Evolutionary conservation across 345 rosid species (phyloP).

Genomic region (Limnanthes douglasii): DNA sequence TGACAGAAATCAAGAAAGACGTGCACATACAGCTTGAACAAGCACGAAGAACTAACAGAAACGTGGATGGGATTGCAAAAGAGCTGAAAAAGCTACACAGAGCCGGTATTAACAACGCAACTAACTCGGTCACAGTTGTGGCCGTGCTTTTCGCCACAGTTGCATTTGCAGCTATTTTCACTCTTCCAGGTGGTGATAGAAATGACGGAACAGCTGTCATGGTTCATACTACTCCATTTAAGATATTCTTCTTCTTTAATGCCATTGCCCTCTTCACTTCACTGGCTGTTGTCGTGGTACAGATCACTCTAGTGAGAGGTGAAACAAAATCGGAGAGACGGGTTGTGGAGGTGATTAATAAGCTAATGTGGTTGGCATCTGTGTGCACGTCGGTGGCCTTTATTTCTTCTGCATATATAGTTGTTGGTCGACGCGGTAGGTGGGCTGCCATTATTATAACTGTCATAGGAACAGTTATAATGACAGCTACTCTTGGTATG

Average conservation of each 20-base stretch:
- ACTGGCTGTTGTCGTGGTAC: slow-evolving; percentile 82
- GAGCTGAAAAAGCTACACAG: slow-evolving; percentile 72
- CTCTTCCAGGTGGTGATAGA: slow-evolving; percentile 69
- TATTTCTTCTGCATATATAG: slow-evolving; percentile 67
- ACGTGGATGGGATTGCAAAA: slow-evolving; percentile 62
- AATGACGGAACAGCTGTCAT: slow-evolving; percentile 43
- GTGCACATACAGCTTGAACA: slow-evolving; percentile 84
- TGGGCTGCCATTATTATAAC: slow-evolving; percentile 83
- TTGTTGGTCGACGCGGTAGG: slow-evolving; percentile 45
- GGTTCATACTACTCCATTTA: slow-evolving; percentile 29
- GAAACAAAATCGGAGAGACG: slow-evolving; percentile 66
- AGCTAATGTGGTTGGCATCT: slow-evolving; percentile 93
- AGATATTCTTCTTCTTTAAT: slow-evolving; percentile 59
- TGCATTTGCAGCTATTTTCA: slow-evolving; percentile 78
- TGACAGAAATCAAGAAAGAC: slow-evolving; percentile 65
- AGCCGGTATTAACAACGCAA: slow-evolving; percentile 73
- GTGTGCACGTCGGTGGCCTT: slow-evolving; percentile 75
- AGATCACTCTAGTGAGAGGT: slow-evolving; percentile 79
- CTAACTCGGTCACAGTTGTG: slow-evolving; percentile 78
- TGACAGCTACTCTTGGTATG: slow-evolving; percentile 52
- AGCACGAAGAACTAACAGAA: slow-evolving; percentile 69
- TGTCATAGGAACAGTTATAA: slow-evolving; percentile 47
- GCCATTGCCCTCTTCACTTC: slow-evolving; percentile 79
- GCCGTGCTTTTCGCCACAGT: slow-evolving; percentile 92
- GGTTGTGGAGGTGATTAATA: slow-evolving; percentile 76